Percentiles rank a stretch among this genome's conserved stretches.
Conservation (phyloP, 2,329 filamentous ascomycete genomes). For the Fusarium bulbicola region DNA sequence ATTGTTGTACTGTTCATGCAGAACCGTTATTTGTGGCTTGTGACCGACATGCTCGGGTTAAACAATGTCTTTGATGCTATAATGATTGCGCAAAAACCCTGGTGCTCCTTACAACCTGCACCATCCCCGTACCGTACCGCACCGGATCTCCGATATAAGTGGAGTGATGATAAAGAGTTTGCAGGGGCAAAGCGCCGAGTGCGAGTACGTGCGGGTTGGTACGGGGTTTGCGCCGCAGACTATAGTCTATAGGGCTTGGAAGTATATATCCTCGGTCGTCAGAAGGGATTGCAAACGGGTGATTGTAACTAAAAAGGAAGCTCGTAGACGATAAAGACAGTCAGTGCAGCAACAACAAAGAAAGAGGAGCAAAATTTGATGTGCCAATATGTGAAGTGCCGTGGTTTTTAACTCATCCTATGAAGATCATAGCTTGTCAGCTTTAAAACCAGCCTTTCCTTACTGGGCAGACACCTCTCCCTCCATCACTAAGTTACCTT, state of each 20-base stretch:
- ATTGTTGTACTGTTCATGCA: neutral
- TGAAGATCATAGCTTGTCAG: conserved; percentile 23
- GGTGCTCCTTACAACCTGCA: neutral
- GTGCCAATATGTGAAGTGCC: neutral
- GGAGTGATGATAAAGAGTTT: conserved; percentile 27
- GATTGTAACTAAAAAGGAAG: neutral
- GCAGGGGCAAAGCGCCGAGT: conserved; percentile 23
- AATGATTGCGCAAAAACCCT: neutral
- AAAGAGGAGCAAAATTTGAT: neutral
- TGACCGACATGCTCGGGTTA: conserved; percentile 6
- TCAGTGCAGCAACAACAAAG: neutral
- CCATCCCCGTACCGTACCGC: neutral
- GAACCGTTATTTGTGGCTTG: conserved; percentile 9
- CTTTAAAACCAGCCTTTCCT: conserved; percentile 31
- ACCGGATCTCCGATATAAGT: conserved; percentile 36
- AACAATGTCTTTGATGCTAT: conserved; percentile 10
- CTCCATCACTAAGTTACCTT: neutral
- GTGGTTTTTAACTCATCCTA: neutral
- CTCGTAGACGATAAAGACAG: neutral
- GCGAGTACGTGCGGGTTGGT: conserved; percentile 7
- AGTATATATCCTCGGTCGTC: neutral
- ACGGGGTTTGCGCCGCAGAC: conserved; percentile 8
- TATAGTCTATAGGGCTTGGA: neutral
- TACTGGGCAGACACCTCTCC: conserved; percentile 28
- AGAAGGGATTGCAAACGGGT: neutral